Evolutionary conservation across 306 rosid species (phyloP).

Genomic region (Prunus kanzakura): DNA sequence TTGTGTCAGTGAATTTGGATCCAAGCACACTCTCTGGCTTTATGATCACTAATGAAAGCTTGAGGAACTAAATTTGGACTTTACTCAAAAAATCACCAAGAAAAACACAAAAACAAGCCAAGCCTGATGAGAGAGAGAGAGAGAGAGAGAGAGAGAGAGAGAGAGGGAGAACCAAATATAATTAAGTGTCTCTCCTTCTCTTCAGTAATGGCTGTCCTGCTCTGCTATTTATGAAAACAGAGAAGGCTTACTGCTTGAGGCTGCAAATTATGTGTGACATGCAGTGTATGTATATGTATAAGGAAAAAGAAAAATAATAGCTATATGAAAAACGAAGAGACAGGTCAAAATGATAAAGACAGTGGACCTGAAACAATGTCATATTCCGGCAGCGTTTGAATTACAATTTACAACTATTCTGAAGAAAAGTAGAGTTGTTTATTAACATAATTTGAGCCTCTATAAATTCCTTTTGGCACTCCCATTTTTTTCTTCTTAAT

Average conservation of each 20-base stretch:
- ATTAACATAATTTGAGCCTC: neutral
- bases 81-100: neutral
- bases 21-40: conserved; percentile 13
- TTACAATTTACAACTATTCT: neutral
- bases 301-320: neutral
- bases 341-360: conserved; percentile 26
- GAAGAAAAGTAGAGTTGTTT: conserved; percentile 4
- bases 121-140: neutral
- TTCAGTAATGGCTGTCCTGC: neutral
- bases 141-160: neutral
- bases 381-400: conserved; percentile 23
- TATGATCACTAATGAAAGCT: conserved; percentile 8
- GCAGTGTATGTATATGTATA: neutral
- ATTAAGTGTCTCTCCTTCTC: neutral
- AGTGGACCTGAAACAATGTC: conserved; percentile 26
- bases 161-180: neutral
- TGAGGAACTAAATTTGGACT: neutral
- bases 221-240: neutral
- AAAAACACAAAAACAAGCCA: neutral
- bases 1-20: conserved; percentile 13
- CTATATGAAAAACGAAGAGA: neutral
- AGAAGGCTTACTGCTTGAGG: neutral
- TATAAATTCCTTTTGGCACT: neutral
- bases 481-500: neutral
- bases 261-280: neutral